A percentile compares a stretch with the other conserved stretches of the same genome.
Conservation (phyloP, 441 rosid genomes). For the Syzygium malaccense region DNA sequence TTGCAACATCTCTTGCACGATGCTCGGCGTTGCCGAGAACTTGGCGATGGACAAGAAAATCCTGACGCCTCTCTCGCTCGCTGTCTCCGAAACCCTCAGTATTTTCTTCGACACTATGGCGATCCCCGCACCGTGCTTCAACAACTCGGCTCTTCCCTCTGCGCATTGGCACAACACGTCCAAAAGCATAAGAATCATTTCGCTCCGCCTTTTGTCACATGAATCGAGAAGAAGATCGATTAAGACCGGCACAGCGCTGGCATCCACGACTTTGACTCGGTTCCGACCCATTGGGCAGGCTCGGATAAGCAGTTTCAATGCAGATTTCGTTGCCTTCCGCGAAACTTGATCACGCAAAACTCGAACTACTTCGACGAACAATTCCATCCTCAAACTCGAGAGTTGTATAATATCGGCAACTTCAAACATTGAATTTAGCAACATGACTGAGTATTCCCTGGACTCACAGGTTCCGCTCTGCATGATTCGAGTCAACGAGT, state of each 20-base stretch:
- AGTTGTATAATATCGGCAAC: constrained; percentile 56
- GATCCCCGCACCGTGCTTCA: constrained; percentile 64
- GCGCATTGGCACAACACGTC: constrained; percentile 60
- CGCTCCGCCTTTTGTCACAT: constrained; percentile 36
- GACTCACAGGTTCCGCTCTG: constrained; percentile 58
- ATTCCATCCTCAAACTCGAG: constrained; percentile 25
- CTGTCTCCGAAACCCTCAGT: constrained; percentile 61
- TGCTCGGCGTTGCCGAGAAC: constrained; percentile 39
- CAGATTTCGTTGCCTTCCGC: constrained; percentile 53
- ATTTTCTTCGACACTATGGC: constrained; percentile 80
- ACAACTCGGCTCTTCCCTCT: constrained; percentile 75
- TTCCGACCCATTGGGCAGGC: constrained; percentile 60
- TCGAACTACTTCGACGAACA: constrained; percentile 44
- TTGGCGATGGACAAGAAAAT: constrained; percentile 48
- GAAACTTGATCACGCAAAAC: constrained; percentile 56
- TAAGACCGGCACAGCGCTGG: constrained; percentile 42
- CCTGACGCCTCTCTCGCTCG: constrained; percentile 70
- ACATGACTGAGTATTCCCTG: constrained; percentile 55
- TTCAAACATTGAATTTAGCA: constrained; percentile 47
- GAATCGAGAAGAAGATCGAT: constrained; percentile 64
- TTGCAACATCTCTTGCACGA: constrained; percentile 69
- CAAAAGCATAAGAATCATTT: constrained; percentile 50
- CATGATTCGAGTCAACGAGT: constrained; percentile 48
- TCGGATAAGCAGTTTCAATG: constrained; percentile 39
- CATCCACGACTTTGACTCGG: constrained; percentile 52